Evolutionary conservation across 2,329 filamentous ascomycete genomes (phyloP).

Genomic region (Fusarium armeniacum): DNA sequence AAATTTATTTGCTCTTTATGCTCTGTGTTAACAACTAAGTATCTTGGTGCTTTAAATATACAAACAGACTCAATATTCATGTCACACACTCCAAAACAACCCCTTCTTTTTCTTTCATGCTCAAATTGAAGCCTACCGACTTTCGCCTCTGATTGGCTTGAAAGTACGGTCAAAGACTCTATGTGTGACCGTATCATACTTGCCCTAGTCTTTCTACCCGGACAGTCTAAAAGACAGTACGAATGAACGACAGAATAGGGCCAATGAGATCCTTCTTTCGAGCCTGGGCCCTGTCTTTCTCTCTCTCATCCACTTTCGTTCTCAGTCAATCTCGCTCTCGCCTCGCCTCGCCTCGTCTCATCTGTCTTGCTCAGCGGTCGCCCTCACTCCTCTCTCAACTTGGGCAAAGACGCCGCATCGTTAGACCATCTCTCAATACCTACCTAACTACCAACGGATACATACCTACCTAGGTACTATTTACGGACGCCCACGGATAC

Average conservation of each 20-base stretch:
- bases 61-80: constrained; percentile 22
- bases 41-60: neutral
- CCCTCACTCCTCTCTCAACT: constrained; percentile 41
- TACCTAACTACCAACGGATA: neutral
- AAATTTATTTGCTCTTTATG: neutral
- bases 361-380: constrained; percentile 1
- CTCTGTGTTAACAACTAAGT: neutral
- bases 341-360: constrained; percentile 3
- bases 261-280: constrained; percentile 43
- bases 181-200: constrained; percentile 31
- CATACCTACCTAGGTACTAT: neutral
- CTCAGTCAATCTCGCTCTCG: constrained; percentile 15
- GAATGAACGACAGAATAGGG: constrained; percentile 16
- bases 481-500: neutral
- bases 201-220: constrained; percentile 17
- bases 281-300: constrained; percentile 11
- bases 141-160: constrained; percentile 18
- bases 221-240: constrained; percentile 39
- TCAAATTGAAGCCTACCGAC: constrained; percentile 19
- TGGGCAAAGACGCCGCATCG: constrained; percentile 39
- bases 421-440: constrained; percentile 16
- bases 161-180: constrained; percentile 25
- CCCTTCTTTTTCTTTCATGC: constrained; percentile 14
- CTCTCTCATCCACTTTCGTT: constrained; percentile 8
- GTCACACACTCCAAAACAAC: constrained; percentile 17